phyloP scores from a whole-genome alignment of 257 asterid species.

The Solanum okadae region DNA sequence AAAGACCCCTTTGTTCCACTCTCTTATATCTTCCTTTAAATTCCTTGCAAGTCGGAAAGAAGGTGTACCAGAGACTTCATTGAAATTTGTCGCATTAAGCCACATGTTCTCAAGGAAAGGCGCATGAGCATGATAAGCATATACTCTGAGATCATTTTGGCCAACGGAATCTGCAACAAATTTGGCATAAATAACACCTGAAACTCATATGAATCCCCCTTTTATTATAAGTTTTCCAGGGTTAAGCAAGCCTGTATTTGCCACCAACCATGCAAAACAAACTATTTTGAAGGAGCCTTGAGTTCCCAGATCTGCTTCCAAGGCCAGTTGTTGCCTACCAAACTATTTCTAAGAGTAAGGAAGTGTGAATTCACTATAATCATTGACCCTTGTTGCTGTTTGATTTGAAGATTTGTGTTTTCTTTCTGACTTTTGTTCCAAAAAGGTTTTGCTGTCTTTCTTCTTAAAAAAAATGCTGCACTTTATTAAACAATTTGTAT shows the following conservation, averaged over 20 bases:
- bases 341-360: not conserved
- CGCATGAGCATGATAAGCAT: not conserved
- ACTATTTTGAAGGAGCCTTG: not conserved
- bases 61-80: not conserved
- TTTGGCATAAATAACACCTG: not conserved
- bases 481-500: not conserved
- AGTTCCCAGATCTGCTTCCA: not conserved
- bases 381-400: not conserved
- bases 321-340: not conserved
- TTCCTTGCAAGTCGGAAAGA: not conserved
- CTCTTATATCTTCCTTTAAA: not conserved
- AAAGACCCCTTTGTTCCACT: not conserved
- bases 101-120: not conserved
- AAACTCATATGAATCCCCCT: not conserved
- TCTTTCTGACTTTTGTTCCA: not conserved
- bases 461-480: not conserved
- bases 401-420: not conserved
- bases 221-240: not conserved
- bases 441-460: not conserved
- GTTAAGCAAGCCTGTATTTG: not conserved
- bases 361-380: not conserved
- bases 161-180: not conserved
- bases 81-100: not conserved
- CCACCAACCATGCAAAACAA: not conserved
- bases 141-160: not conserved